These are phyloP conservation scores for Phytopythium kandeliae DNA, from an alignment of 352 stramenopile species.

Conservation along the genomic window DNA sequence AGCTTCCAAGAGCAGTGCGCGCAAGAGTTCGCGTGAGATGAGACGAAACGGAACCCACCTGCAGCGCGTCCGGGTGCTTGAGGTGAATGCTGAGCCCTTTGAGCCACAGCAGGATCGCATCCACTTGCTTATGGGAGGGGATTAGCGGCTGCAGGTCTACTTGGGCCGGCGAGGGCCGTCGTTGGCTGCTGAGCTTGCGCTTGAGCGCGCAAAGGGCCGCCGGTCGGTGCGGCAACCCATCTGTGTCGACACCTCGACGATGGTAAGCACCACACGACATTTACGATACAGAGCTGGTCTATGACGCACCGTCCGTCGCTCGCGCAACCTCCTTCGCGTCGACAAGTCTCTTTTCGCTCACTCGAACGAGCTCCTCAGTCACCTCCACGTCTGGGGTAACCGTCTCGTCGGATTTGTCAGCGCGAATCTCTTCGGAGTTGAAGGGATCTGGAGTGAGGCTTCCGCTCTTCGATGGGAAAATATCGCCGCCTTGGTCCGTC, in stretches of 20 bases:
- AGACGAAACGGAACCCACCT: conserved; percentile 15
- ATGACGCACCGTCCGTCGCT: not conserved
- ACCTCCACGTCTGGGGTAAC: not conserved
- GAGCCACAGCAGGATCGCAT: conserved; percentile 33
- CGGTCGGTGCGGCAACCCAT: not conserved
- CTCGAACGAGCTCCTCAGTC: not conserved
- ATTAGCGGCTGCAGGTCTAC: not conserved
- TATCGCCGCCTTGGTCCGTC: conserved; percentile 9
- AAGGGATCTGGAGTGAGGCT: not conserved
- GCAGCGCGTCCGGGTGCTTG: conserved; percentile 16
- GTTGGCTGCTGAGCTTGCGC: not conserved
- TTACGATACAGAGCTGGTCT: too few species aligned
- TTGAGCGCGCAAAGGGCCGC: not conserved
- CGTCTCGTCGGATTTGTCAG: not conserved
- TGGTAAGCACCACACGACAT: too few species aligned
- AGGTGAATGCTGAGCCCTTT: conserved; percentile 27
- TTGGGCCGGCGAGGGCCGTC: not conserved
- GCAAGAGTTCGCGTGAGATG: too few species aligned
- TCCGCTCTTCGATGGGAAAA: conserved; percentile 16
- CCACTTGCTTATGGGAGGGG: not conserved
- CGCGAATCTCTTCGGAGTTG: not conserved
- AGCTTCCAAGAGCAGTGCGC: too few species aligned
- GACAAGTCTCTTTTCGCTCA: not conserved
- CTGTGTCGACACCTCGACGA: not conserved
- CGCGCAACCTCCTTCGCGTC: not conserved